A percentile compares a stretch with the other conserved stretches of the same genome.
Evolutionary conservation across 1,284 basidiomycete species (phyloP).

Genomic region (Coniophora puteana): DNA sequence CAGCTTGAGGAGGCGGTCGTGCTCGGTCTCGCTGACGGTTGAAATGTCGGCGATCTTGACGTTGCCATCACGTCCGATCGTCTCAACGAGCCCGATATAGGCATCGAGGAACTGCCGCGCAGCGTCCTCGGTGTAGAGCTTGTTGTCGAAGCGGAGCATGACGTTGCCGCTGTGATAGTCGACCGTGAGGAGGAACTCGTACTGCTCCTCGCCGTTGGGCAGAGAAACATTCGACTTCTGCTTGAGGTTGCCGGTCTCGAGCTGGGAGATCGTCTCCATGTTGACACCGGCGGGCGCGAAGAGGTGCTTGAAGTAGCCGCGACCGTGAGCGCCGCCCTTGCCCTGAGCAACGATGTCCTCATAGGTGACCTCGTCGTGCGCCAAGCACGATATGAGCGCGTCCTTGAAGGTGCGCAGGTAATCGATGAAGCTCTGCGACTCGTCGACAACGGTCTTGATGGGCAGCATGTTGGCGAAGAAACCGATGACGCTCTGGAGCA

Average conservation of each 20-base stretch:
- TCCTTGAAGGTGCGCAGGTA: constrained; percentile 18
- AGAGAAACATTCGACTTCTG: constrained; percentile 15
- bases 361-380: constrained; percentile 24
- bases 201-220: constrained; percentile 26
- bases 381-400: constrained; percentile 14
- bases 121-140: constrained; percentile 22
- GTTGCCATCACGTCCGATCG: constrained; percentile 15
- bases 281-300: constrained; percentile 26
- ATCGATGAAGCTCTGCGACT: constrained; percentile 17
- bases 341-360: constrained; percentile 24
- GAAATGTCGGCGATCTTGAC: constrained; percentile 22
- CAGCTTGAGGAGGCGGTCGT: constrained; percentile 22
- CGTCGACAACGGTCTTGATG: constrained; percentile 22
- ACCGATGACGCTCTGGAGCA: constrained; percentile 18
- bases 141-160: constrained; percentile 25
- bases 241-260: constrained; percentile 15
- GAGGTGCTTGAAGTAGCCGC: constrained; percentile 28
- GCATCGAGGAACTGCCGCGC: constrained; percentile 27
- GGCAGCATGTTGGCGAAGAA: constrained; percentile 26
- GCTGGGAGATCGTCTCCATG: constrained; percentile 20
- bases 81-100: constrained; percentile 23
- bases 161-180: constrained; percentile 19
- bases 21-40: constrained; percentile 19
- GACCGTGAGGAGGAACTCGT: constrained; percentile 26
- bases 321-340: constrained; percentile 18